Base-by-base conservation (phyloP, 2,329 filamentous ascomycete species). In the Alternaria sp. region DNA sequence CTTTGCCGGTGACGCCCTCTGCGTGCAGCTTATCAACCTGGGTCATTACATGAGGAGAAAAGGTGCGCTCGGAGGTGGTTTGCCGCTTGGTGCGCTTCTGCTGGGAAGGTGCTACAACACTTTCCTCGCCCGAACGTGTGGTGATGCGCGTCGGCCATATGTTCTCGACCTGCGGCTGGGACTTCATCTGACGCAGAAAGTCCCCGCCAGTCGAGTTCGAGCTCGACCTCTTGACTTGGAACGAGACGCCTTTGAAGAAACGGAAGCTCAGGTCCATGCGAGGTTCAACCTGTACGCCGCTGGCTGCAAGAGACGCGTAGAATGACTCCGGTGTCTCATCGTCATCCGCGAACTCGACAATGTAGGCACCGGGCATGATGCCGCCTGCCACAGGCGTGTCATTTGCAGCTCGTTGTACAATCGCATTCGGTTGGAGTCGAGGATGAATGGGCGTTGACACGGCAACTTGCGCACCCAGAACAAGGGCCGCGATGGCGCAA, bases 1-100 rank as follows among this genome's bases (percentile, higher is more conserved):
- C 83, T 44, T 82, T 79, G 19, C 84, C 84, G 2, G 80, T 83
- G n/a, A 82, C 74, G 8, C 83, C 83, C 30, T 78, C 73, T 5
- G 76, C 79, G 12, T 81, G 81, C n/a, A 85, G 75, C 52, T 69
- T 71, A 36, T 79, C 74, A 8, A 79, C 70, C 17, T 78, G 75
- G 9, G 75, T 77, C 72, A 77, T 74, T 17, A 77, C 67, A 52
- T 79, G 77, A 3, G 76, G 66, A 3, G 76, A 76, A 17, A 58
- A 62, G 15, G n/a, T 62, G 8, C 45, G 21, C 25, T 65, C 50
- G 11, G 51, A 23, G 19, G 46, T 17, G 15, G 32, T 49, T 50
- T 66, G 68, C 7, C 60, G 62, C 36, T 67, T 70, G 52, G 57
- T 10, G 56, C 12, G 66, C 28, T 15, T 55, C 13, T 13, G 45